Evolutionary conservation across 257 asterid genomes (phyloP).

Genomic region (Salvia hispanica): DNA sequence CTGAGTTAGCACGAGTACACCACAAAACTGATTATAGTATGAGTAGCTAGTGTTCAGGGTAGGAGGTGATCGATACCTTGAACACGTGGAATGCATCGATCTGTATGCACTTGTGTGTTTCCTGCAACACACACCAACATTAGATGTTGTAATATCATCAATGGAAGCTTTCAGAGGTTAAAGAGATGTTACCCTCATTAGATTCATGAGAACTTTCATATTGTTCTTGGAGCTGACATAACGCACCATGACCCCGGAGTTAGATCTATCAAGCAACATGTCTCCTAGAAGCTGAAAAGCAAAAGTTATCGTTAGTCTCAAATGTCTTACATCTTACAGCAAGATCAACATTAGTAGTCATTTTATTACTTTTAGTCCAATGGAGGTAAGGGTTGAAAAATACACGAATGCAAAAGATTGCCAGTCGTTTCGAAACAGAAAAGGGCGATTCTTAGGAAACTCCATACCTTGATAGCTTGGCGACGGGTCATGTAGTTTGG

Average conservation of each 20-base stretch:
- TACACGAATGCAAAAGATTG: neutral
- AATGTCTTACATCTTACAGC: neutral
- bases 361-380: neutral
- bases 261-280: slow-evolving; percentile 83
- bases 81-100: slow-evolving; percentile 87
- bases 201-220: slow-evolving; percentile 79
- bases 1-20: neutral
- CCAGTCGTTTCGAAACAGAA: neutral
- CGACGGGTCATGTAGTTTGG: slow-evolving; percentile 86
- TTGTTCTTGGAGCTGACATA: slow-evolving; percentile 78
- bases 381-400: neutral
- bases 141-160: neutral
- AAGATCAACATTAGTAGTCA: neutral
- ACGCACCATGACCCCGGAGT: slow-evolving; percentile 71
- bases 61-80: slow-evolving; percentile 53
- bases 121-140: slow-evolving; percentile 51
- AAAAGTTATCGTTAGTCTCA: slow-evolving; percentile 8
- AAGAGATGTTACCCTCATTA: slow-evolving; percentile 65
- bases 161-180: neutral
- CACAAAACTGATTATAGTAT: neutral
- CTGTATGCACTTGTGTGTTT: slow-evolving; percentile 80
- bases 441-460: neutral
- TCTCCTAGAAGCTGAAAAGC: slow-evolving; percentile 80
- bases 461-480: slow-evolving; percentile 75
- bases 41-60: neutral